A percentile compares a stretch with the other conserved stretches of the same genome.
Conservation (phyloP, 2,329 filamentous ascomycete species). For the Colletotrichum liaoningense region DNA sequence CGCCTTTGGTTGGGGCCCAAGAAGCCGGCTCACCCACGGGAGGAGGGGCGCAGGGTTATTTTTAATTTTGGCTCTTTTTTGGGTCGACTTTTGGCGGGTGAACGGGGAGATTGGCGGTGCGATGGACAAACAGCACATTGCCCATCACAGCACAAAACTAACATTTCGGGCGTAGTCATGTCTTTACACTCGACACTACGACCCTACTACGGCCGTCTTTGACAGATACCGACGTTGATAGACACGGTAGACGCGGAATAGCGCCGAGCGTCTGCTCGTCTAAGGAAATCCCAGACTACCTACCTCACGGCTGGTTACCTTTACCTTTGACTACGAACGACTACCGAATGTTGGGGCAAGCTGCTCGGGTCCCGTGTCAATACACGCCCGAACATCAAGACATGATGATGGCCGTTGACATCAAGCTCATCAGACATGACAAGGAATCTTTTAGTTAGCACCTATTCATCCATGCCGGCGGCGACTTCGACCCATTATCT, state of each 20-base stretch:
- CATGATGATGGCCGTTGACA: background rate
- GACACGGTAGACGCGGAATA: background rate
- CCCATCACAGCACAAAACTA: background rate
- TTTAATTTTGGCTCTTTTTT: slow-evolving; percentile 21
- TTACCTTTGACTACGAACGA: background rate
- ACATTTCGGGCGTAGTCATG: background rate
- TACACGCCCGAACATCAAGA: background rate
- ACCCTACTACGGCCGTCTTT: background rate
- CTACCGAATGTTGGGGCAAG: background rate
- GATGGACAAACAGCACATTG: background rate
- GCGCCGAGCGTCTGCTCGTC: background rate
- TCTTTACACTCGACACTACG: background rate
- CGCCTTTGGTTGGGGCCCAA: slow-evolving; percentile 33
- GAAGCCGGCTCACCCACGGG: slow-evolving; percentile 34
- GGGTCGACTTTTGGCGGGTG: slow-evolving; percentile 14
- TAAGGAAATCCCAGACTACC: background rate
- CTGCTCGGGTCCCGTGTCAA: background rate
- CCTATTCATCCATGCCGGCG: background rate
- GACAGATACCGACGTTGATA: background rate
- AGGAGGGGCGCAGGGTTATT: slow-evolving; percentile 30
- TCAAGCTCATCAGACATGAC: slow-evolving; percentile 5
- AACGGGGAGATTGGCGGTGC: slow-evolving; percentile 11
- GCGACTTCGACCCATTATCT: background rate
- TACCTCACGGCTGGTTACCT: too few species aligned
- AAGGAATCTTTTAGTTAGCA: background rate